Evolutionary conservation across 1,284 basidiomycete species (phyloP), one percentile per base, ranked within the genome.

Genomic region (Prillingera fragicola): DNA sequence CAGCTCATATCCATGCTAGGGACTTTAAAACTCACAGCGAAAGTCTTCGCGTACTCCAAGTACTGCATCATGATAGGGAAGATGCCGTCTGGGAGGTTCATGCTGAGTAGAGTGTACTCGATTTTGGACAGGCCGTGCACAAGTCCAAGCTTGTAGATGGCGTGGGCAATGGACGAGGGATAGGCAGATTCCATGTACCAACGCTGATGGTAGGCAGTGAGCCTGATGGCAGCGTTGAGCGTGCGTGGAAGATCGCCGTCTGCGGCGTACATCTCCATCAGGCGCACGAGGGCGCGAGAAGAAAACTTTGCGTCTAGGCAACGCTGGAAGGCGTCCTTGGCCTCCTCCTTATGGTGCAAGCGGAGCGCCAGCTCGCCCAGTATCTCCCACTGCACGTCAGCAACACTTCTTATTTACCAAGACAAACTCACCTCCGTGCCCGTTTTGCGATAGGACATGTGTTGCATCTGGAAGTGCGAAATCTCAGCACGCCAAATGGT

Each of bases 401-500:
- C 34, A 8, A 32, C 3, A 21, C 15, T 27, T 35, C 7, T 17
- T 13, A 6, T 10, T 23, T 38, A 24, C 23, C 38, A n/a, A 15
- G n/a, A 10, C 17, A 5, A 12, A 43, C 59, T 29, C 29, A 60
- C 60, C 54, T 99, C 94, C 14, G 89, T 76, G 0, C 87, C 90
- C 0, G 94, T 96, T 75, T 97, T 97, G 53, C 87, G 82, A 67
- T 97, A 98, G 0, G 91, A 90, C 51, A 97, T 85, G 57, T 94
- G 68, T 53, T 97, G 94, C 0, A 87, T 90, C 66, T 94, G 95
- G 79, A 95, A 98, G 65, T 99, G 94, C 1, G 90, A 89, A n/a
- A 97, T 85, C 66, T 98, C 95, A 4, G 95, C 94, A 17, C 94
- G 82, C 82, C 95, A 99, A 63, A 98, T 98, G 0, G 95, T 98